A percentile compares a stretch with the other conserved stretches of the same genome.
These are phyloP conservation scores for Mentha longifolia DNA, from an alignment of 257 asterid genomes.

Conservation along the genomic window DNA sequence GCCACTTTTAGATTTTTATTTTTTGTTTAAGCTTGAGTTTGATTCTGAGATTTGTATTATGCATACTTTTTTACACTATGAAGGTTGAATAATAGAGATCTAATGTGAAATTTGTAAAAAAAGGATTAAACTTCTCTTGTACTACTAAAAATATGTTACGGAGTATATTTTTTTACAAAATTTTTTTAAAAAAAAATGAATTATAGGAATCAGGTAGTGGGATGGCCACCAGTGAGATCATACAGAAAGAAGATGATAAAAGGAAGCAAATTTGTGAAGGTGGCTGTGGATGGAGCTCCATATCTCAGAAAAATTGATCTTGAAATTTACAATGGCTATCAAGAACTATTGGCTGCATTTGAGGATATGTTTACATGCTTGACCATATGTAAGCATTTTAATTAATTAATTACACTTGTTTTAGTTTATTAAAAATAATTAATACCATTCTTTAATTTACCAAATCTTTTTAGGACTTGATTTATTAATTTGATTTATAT, in stretches of 20 bases:
- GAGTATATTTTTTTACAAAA: too few species aligned
- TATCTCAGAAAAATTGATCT: constrained; percentile 72
- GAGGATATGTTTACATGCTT: constrained; percentile 66
- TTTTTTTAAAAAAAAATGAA: too few species aligned
- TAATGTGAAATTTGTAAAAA: too few species aligned
- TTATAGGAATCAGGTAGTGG: constrained; percentile 62
- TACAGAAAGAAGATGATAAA: constrained; percentile 53
- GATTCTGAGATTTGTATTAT: neutral
- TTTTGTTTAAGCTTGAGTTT: neutral
- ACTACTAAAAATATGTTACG: too few species aligned
- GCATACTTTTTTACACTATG: too few species aligned
- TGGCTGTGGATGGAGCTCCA: constrained; percentile 86
- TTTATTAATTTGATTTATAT: neutral
- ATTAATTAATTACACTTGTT: neutral
- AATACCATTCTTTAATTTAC: too few species aligned
- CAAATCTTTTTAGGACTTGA: neutral
- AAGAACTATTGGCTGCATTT: constrained; percentile 54
- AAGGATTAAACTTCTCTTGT: too few species aligned
- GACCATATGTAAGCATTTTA: constrained; percentile 50
- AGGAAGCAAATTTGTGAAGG: constrained; percentile 65
- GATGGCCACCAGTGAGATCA: constrained; percentile 88
- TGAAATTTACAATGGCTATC: constrained; percentile 51
- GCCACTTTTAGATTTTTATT: too few species aligned
- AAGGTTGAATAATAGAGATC: too few species aligned
- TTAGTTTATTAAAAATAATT: neutral